Evolutionary conservation across 257 asterid species (phyloP).

Genomic region (Plantago ovata): DNA sequence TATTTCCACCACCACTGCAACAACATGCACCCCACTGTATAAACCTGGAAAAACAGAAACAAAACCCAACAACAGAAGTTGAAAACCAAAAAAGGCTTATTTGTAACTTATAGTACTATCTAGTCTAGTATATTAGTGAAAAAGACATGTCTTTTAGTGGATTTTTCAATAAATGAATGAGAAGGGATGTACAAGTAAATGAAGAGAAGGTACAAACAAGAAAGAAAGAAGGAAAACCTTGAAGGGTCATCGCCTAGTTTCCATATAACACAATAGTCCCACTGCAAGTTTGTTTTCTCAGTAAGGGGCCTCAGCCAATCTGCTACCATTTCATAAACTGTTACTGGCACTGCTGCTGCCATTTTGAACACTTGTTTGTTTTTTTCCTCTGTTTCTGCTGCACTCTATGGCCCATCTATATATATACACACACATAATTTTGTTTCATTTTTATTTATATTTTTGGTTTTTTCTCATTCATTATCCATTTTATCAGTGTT

Average conservation of each 20-base stretch:
- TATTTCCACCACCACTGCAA: slow-evolving; percentile 66
- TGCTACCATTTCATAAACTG: slow-evolving; percentile 23
- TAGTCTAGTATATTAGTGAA: no score
- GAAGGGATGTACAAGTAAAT: neutral
- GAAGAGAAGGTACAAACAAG: neutral
- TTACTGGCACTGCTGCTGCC: slow-evolving; percentile 41
- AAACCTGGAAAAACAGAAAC: slow-evolving; percentile 37
- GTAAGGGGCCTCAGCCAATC: slow-evolving; percentile 61
- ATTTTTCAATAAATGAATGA: neutral
- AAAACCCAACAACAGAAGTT: slow-evolving; percentile 8
- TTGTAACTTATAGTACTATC: no score
- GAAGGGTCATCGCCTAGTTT: slow-evolving; percentile 79
- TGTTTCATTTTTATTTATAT: neutral
- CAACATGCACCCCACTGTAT: slow-evolving; percentile 81
- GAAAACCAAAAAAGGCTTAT: neutral
- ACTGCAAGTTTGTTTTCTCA: slow-evolving; percentile 29
- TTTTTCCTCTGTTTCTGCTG: slow-evolving; percentile 12
- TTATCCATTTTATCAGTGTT: no score
- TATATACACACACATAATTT: neutral
- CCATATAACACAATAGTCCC: slow-evolving; percentile 88
- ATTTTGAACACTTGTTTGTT: slow-evolving; percentile 42
- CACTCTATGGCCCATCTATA: slow-evolving; percentile 10
- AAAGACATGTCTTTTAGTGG: neutral
- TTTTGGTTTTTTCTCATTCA: no score
- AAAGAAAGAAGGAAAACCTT: slow-evolving; percentile 31